Percentiles rank a stretch among this genome's conserved stretches.
These are phyloP conservation scores for Backusella psychrophila DNA, from an alignment of 192 early-diverging fungal genomes.

Conservation along the genomic window DNA sequence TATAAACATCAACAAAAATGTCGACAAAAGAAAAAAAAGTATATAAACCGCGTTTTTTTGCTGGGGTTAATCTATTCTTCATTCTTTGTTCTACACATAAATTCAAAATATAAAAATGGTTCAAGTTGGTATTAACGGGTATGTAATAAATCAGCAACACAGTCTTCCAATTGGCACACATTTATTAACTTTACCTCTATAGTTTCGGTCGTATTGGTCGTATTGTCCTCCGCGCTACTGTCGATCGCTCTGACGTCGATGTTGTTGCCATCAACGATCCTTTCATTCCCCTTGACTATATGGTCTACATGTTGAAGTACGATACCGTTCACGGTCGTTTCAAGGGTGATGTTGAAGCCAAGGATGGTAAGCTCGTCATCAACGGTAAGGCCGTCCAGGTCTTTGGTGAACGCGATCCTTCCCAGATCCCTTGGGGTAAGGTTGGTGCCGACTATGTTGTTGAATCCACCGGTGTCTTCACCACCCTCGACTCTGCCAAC, in stretches of 20 bases:
- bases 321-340: conserved; percentile 98
- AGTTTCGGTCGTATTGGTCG: conserved; percentile 98
- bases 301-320: conserved; percentile 98
- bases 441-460: conserved; percentile 88
- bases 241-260: conserved; percentile 66
- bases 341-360: conserved; percentile 77
- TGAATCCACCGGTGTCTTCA: conserved; percentile 99
- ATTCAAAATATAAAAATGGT: conserved; percentile 7
- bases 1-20: neutral
- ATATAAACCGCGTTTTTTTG: neutral
- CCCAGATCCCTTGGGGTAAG: conserved; percentile 86
- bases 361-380: conserved; percentile 87
- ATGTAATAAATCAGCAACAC: neutral
- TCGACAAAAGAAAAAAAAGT: neutral
- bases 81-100: neutral
- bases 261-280: conserved; percentile 98
- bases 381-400: conserved; percentile 81
- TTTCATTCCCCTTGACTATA: conserved; percentile 95
- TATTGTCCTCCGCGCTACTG: conserved; percentile 88
- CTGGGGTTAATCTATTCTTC: neutral
- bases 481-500: conserved; percentile 49
- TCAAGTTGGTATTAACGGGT: conserved; percentile 19
- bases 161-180: neutral
- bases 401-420: conserved; percentile 75
- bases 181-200: neutral